Base-by-base conservation (phyloP, 2,329 filamentous ascomycete genomes). In the Colletotrichum chrysophilum region DNA sequence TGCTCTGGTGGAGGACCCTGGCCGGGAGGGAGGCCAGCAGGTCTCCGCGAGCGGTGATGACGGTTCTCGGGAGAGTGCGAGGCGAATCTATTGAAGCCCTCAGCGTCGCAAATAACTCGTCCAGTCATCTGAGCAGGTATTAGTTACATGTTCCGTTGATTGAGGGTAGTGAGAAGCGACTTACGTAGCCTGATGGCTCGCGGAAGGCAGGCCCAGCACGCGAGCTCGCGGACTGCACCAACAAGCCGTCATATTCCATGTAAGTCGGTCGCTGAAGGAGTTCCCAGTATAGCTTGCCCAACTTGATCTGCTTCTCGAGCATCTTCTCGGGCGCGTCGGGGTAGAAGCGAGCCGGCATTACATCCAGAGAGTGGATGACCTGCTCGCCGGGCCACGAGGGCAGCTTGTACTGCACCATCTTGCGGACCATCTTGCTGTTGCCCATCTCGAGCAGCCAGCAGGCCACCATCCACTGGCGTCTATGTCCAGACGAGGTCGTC, bases 211-310 rank as follows among this genome's bases (percentile, higher is more conserved):
- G 12, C 10, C 36, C 52, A 26, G 21, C 24, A 8, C 77, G 78
- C 0, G 77, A 77, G 4, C 80, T 78, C 5, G 79, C 81, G 64
- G 82, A 82, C 56, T 52, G 74, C 30, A 85, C 84, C 7, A 88
- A 80, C 21, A 80, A 80, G 5, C 87, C 87, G 13, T 88, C 84
- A 21, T 89, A 88, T 8, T 87, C 83, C 83, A 86, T 88, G 75
- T 88, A 88, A 0, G 81, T 84, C 1, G 87, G 87, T 12, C 82
- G 82, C 77, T 88, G 85, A 28, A 86, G 81, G 8, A 89, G 83
- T 18, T 88, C 85, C 88, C 88, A 89, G 80, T 85, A 87, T n/a
- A 83, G 64, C 78, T 82, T 86, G 10, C 88, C 88, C 13, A 88
- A 81, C 28, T 79, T 79, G 69, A 88, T 81, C 65, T 85, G 84